phyloP scores from a whole-genome alignment of 2,329 filamentous ascomycete genomes.

The Microdochium paspali region DNA sequence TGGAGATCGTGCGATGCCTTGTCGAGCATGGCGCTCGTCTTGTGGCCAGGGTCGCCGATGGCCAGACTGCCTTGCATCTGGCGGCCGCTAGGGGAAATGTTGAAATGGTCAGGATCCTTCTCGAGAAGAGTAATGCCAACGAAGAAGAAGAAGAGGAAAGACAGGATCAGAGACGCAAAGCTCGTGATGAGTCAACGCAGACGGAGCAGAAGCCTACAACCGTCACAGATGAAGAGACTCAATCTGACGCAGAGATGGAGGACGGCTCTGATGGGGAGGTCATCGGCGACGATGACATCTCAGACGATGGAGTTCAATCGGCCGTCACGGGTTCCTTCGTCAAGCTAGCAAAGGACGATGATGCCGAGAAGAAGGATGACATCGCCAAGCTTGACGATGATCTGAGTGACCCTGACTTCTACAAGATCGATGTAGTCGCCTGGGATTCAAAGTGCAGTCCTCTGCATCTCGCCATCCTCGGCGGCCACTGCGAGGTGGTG shows the following conservation, averaged over 20 bases:
- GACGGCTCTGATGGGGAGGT: constrained; percentile 34
- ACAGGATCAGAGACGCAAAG: constrained; percentile 36
- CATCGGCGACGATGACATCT: constrained; percentile 32
- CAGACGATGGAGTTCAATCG: constrained; percentile 40
- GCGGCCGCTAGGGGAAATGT: constrained; percentile 60
- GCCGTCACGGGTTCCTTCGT: constrained; percentile 66
- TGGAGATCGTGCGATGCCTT: constrained; percentile 60
- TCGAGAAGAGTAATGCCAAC: constrained; percentile 66
- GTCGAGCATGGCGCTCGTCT: constrained; percentile 66
- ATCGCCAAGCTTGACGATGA: constrained; percentile 40
- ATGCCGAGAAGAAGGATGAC: constrained; percentile 25
- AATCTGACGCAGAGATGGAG: constrained; percentile 23
- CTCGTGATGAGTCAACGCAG: constrained; percentile 15
- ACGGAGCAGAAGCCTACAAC: constrained; percentile 11
- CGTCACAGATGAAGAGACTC: constrained; percentile 17
- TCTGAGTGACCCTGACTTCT: constrained; percentile 66
- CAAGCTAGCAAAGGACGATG: constrained; percentile 45
- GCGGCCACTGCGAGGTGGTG: constrained; percentile 61
- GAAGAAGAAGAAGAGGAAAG: constrained; percentile 57
- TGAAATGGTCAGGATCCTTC: constrained; percentile 62
- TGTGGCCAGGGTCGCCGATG: constrained; percentile 67
- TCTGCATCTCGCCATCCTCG: constrained; percentile 69
- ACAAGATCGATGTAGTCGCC: constrained; percentile 66
- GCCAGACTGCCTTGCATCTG: constrained; percentile 73
- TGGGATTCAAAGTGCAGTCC: constrained; percentile 72